Percentiles rank a stretch among this genome's conserved stretches.
These are phyloP conservation scores for Pythium monospermum DNA, from an alignment of 352 stramenopile species.

Conservation along the genomic window DNA sequence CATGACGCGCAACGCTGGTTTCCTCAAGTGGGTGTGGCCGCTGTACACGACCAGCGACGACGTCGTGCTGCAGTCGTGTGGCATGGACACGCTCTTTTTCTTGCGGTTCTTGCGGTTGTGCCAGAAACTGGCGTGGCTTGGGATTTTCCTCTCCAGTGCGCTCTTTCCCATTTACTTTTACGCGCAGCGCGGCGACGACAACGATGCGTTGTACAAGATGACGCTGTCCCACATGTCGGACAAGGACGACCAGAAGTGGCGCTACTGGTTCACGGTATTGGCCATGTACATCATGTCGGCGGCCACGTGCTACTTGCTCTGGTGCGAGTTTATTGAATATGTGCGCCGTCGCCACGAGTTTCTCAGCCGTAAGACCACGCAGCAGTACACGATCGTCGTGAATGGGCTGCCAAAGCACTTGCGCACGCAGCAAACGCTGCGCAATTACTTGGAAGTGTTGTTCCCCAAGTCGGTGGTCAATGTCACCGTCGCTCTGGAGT, in stretches of 20 bases:
- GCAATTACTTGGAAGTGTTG: conserved; percentile 69
- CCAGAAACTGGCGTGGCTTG: conserved; percentile 61
- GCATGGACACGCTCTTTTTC: conserved; percentile 80
- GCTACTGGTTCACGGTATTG: conserved; percentile 58
- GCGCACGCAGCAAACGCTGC: conserved; percentile 67
- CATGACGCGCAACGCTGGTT: conserved; percentile 24
- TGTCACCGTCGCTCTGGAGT: conserved; percentile 76
- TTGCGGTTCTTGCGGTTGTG: conserved; percentile 67
- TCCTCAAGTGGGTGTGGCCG: conserved; percentile 51
- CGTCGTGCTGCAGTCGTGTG: conserved; percentile 57
- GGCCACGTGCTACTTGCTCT: conserved; percentile 58
- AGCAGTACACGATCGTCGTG: conserved; percentile 79
- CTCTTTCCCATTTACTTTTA: conserved; percentile 84
- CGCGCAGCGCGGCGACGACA: conserved; percentile 23
- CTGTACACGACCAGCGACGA: conserved; percentile 65
- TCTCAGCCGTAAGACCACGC: conserved; percentile 44
- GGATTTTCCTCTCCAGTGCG: conserved; percentile 48
- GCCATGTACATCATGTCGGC: conserved; percentile 65
- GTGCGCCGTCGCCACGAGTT: conserved; percentile 74
- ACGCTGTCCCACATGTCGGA: conserved; percentile 62
- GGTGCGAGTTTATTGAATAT: conserved; percentile 68
- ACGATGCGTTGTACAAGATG: conserved; percentile 52
- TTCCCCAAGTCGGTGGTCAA: conserved; percentile 66
- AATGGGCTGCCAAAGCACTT: conserved; percentile 71
- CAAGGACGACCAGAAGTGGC: conserved; percentile 34